These are phyloP conservation scores for Tricladium varicosporioides DNA, from an alignment of 2,329 filamentous ascomycete genomes.

Conservation along the genomic window DNA sequence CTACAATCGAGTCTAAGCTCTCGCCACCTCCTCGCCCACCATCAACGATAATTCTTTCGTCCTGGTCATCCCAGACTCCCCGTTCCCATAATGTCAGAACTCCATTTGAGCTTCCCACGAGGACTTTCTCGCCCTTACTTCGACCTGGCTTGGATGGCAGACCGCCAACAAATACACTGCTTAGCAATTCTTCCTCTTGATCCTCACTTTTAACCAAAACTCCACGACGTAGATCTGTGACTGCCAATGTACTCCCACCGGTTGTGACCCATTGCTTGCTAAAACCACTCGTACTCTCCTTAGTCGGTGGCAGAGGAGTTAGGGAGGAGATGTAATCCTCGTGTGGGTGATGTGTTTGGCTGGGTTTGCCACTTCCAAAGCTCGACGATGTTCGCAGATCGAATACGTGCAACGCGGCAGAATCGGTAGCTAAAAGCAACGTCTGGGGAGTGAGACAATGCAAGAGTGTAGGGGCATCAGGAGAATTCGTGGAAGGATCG, in stretches of 20 bases:
- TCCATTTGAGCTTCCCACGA: conserved; percentile 74
- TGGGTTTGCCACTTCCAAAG: conserved; percentile 59
- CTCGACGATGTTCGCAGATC: conserved; percentile 67
- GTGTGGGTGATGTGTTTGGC: conserved; percentile 82
- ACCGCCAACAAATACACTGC: conserved; percentile 73
- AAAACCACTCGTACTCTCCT: conserved; percentile 81
- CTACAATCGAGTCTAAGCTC: conserved; percentile 74
- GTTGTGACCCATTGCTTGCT: conserved; percentile 95
- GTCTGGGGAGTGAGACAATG: conserved; percentile 84
- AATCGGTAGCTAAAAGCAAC: conserved; percentile 86
- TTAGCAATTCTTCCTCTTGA: conserved; percentile 91
- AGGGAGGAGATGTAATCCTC: conserved; percentile 91
- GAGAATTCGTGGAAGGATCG: conserved; percentile 37
- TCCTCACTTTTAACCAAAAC: conserved; percentile 89
- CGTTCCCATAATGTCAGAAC: conserved; percentile 92
- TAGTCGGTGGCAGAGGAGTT: conserved; percentile 75
- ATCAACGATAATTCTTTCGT: conserved; percentile 81
- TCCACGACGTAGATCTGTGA: conserved; percentile 84
- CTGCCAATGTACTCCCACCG: conserved; percentile 84
- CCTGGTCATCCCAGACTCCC: conserved; percentile 92
- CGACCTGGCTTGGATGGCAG: conserved; percentile 60
- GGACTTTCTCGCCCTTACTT: conserved; percentile 70
- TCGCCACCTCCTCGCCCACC: conserved; percentile 63
- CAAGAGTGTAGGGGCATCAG: conserved; percentile 75
- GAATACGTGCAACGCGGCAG: conserved; percentile 81